Evolutionary conservation across 2,329 filamentous ascomycete species (phyloP).

Genomic region (Pyricularia grisea): DNA sequence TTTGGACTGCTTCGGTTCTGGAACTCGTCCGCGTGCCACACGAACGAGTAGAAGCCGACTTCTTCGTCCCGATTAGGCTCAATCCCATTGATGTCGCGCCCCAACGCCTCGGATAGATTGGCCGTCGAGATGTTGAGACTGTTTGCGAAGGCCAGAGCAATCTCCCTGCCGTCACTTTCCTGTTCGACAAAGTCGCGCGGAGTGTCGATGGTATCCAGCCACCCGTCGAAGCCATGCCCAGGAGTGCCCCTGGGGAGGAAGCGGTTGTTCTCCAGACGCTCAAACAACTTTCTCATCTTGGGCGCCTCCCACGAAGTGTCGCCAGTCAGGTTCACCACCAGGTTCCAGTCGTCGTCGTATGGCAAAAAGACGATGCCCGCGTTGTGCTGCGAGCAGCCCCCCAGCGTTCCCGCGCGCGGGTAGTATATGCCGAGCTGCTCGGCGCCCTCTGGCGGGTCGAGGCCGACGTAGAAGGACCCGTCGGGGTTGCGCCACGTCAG

Average conservation of each 20-base stretch:
- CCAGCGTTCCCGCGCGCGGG: slow-evolving; percentile 34
- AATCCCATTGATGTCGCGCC: slow-evolving; percentile 18
- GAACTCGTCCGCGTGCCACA: slow-evolving; percentile 14
- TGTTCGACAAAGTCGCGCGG: slow-evolving; percentile 14
- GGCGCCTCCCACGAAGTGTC: slow-evolving; percentile 40
- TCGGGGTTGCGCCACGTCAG: slow-evolving; percentile 36
- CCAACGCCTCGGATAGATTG: slow-evolving; percentile 14
- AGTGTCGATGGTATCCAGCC: slow-evolving; percentile 26
- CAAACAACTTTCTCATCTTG: slow-evolving; percentile 48
- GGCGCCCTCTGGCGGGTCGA: slow-evolving; percentile 21
- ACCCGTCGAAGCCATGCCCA: slow-evolving; percentile 47
- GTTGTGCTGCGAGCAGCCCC: slow-evolving; percentile 42
- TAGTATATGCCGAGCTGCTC: slow-evolving; percentile 34
- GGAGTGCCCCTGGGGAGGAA: slow-evolving; percentile 34
- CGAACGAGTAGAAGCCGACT: slow-evolving; percentile 20
- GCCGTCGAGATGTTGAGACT: slow-evolving; percentile 19
- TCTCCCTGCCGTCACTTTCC: slow-evolving; percentile 14
- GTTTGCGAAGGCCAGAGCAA: slow-evolving; percentile 21
- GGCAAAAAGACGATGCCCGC: slow-evolving; percentile 46
- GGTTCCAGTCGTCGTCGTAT: slow-evolving; percentile 48
- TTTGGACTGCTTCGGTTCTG: slow-evolving; percentile 32
- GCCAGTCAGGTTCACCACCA: slow-evolving; percentile 45
- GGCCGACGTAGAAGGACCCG: slow-evolving; percentile 26
- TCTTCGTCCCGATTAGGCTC: slow-evolving; percentile 17
- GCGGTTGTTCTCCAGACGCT: slow-evolving; percentile 44